These are phyloP conservation scores for Zanthoxylum bungeanum DNA, from an alignment of 345 rosid genomes.

Conservation along the genomic window DNA sequence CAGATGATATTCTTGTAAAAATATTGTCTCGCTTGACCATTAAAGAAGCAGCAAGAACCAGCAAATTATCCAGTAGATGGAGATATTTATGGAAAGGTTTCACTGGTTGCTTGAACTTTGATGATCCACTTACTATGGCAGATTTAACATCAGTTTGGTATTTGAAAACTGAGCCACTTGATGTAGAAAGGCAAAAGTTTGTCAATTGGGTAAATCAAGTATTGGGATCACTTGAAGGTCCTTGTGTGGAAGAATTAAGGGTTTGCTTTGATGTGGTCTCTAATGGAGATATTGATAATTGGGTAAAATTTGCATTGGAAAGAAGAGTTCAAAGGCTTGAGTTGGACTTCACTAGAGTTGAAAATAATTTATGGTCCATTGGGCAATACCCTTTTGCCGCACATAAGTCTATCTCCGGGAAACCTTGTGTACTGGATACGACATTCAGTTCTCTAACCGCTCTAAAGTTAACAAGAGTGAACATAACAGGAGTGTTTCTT, in stretches of 20 bases:
- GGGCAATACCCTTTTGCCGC: not conserved
- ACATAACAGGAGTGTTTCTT: not conserved
- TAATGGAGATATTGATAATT: not conserved
- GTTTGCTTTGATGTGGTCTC: not conserved
- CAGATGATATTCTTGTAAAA: not conserved
- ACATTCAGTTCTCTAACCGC: not conserved
- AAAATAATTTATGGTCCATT: not conserved
- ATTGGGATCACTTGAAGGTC: not conserved
- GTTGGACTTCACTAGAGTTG: not conserved
- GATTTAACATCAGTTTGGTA: no score
- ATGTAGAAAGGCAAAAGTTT: not conserved
- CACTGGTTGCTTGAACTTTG: not conserved
- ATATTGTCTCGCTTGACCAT: not conserved
- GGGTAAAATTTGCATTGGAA: not conserved
- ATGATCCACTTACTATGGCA: not conserved
- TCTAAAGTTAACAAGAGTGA: not conserved
- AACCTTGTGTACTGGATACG: no score
- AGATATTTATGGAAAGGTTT: not conserved
- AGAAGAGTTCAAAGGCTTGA: not conserved
- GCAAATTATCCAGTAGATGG: not conserved
- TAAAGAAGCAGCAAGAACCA: not conserved
- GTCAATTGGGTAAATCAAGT: not conserved
- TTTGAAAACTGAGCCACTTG: not conserved
- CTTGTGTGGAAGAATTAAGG: not conserved
- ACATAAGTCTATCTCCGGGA: no score